A percentile compares a stretch with the other conserved stretches of the same genome.
phyloP scores from a whole-genome alignment of 1,139 yeast genomes.

The Pichia inconspicua region DNA sequence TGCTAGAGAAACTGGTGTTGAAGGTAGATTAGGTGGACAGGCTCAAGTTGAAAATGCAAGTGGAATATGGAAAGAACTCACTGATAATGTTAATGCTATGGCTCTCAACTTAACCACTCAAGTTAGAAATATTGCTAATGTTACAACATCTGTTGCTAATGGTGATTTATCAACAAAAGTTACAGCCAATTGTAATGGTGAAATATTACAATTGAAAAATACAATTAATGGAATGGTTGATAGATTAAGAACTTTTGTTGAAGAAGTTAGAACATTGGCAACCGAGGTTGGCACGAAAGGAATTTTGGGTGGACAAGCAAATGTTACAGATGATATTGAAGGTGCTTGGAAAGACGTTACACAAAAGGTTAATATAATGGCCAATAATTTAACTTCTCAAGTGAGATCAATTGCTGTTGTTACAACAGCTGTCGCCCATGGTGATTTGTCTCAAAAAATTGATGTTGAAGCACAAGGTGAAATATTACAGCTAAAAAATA shows the following conservation, averaged over 20 bases:
- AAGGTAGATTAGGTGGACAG: conserved; percentile 82
- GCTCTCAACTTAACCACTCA: conserved; percentile 81
- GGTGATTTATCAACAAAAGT: conserved; percentile 83
- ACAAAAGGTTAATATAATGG: conserved; percentile 85
- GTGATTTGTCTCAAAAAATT: conserved; percentile 80
- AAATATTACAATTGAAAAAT: conserved; percentile 68
- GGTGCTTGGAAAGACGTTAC: conserved; percentile 93
- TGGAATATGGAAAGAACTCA: conserved; percentile 84
- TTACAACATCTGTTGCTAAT: conserved; percentile 87
- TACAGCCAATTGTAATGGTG: conserved; percentile 86
- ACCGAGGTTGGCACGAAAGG: conserved; percentile 89
- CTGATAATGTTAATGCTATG: conserved; percentile 88
- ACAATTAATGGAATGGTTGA: conserved; percentile 88
- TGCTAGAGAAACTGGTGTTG: conserved; percentile 85
- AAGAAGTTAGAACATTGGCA: conserved; percentile 80
- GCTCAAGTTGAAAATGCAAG: conserved; percentile 78
- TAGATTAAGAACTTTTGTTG: conserved; percentile 79
- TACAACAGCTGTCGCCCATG: conserved; percentile 88
- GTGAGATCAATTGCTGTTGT: conserved; percentile 87
- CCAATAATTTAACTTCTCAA: conserved; percentile 79
- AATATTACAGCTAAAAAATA: conserved; percentile 65
- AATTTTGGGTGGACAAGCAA: conserved; percentile 84
- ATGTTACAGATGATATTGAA: conserved; percentile 75
- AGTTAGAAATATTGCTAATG: conserved; percentile 84
- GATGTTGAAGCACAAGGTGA: conserved; percentile 90